Conservation (phyloP, 2,329 filamentous ascomycete species). For the Colletotrichum sp. region DNA sequence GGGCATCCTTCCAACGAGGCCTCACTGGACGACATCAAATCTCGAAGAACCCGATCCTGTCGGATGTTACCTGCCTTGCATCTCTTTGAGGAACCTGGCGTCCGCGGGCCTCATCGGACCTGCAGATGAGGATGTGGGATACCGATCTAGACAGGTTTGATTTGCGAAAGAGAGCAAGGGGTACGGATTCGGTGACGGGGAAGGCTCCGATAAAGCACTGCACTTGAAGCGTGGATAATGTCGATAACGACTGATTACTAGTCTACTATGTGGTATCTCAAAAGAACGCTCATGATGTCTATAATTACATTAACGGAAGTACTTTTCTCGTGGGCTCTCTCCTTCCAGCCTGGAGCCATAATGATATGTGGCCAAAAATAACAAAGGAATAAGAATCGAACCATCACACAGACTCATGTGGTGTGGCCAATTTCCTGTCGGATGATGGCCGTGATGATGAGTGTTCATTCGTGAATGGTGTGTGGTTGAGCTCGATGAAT, state of each 20-base stretch:
- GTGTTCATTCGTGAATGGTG: background rate
- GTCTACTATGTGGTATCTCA: background rate
- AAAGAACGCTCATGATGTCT: background rate
- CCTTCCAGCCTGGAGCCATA: background rate
- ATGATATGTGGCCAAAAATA: background rate
- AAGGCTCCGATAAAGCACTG: background rate
- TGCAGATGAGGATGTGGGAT: background rate
- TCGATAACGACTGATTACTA: background rate
- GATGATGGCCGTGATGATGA: background rate
- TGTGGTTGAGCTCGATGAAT: background rate
- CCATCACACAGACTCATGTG: conserved; percentile 1
- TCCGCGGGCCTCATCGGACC: background rate
- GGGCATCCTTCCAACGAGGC: background rate
- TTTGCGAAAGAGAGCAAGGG: background rate
- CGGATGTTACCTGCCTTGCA: background rate
- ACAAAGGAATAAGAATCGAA: background rate
- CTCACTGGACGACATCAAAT: background rate
- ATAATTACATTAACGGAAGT: background rate
- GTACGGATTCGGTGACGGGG: background rate
- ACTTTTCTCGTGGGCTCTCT: background rate
- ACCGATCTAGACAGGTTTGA: background rate
- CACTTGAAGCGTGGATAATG: background rate
- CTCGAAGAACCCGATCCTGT: background rate
- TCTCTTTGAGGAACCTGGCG: background rate
- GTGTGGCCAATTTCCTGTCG: background rate